Conservation (phyloP, 2,329 filamentous ascomycete species). For the Sporothrix variecibatus region DNA sequence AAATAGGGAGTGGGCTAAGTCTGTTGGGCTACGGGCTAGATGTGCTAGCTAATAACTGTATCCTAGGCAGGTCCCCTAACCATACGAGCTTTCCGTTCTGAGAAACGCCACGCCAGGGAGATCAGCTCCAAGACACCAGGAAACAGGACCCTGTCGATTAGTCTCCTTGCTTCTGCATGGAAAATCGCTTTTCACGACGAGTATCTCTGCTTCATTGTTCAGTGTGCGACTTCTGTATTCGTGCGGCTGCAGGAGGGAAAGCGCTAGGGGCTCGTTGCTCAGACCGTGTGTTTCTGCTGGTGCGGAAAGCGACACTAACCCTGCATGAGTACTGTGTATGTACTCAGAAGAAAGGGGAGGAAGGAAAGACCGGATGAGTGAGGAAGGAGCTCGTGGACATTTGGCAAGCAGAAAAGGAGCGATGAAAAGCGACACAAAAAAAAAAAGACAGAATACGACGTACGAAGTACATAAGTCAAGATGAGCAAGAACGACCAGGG, state of each 20-base stretch:
- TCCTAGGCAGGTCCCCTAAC: background rate
- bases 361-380: background rate
- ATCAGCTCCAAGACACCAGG: background rate
- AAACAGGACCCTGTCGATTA: background rate
- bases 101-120: background rate
- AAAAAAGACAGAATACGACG: background rate
- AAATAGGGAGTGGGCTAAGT: background rate
- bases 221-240: background rate
- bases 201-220: background rate
- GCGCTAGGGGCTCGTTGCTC: background rate
- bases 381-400: background rate
- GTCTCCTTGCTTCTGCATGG: slow-evolving; percentile 3
- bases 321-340: background rate
- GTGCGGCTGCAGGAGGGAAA: slow-evolving; percentile 10
- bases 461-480: no score
- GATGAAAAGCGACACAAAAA: background rate
- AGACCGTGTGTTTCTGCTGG: slow-evolving; percentile 4
- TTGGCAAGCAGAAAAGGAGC: background rate
- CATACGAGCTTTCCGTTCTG: background rate
- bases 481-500: background rate
- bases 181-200: background rate
- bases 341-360: background rate
- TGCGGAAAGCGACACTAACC: background rate
- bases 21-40: background rate
- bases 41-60: background rate